Base-by-base conservation (phyloP, 1,139 yeast genomes). In the Geotrichum citri-aurantii region DNA sequence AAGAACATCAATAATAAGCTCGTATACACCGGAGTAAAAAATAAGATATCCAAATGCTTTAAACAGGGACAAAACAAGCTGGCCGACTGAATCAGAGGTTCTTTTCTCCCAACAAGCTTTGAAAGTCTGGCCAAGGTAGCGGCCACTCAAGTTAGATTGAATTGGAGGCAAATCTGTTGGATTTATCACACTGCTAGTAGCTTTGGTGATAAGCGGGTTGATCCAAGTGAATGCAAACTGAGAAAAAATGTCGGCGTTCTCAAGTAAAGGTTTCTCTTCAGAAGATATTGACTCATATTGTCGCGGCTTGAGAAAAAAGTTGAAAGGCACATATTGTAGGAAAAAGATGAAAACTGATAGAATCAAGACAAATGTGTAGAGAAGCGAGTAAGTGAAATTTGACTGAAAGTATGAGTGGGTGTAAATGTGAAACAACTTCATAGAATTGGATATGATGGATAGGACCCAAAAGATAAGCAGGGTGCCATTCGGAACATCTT, bases 151-250 rank as follows among this genome's bases (percentile, higher is more conserved):
- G 56, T 79, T 81, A 10, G 72, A 68, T 29, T 96, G 96, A 62
- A 93, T 78, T 19, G 83, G 80, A 19, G 97, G 97, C 64, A 93
- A 79, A 69, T 91, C 97, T 4, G 76, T 75, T 67, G 87, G 90
- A 14, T 84, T 79, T 65, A 93, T 76, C 68, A 74, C 88, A 57
- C 84, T 84, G 17, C 76, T 71, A 65, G 86, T 86, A 26, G 97
- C 97, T 61, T 81, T 81, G 65, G 77, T 81, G 90, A 93, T 88
- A 68, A 93, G 77, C 4, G 84, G 86, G 10, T 90, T 83, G 89
- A 92, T 86, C 97, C 97, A 93, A 47, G 83, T 77, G 69, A 93
- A 87, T 0, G 95, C 82, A 59, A 92, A 77, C 61, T 81, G 80
- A 21, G 93, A 83, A 68, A 90, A 91, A 24, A 91, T 75, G 67